Evolutionary conservation across 306 rosid genomes (phyloP).

Genomic region (Castanea mollissima): DNA sequence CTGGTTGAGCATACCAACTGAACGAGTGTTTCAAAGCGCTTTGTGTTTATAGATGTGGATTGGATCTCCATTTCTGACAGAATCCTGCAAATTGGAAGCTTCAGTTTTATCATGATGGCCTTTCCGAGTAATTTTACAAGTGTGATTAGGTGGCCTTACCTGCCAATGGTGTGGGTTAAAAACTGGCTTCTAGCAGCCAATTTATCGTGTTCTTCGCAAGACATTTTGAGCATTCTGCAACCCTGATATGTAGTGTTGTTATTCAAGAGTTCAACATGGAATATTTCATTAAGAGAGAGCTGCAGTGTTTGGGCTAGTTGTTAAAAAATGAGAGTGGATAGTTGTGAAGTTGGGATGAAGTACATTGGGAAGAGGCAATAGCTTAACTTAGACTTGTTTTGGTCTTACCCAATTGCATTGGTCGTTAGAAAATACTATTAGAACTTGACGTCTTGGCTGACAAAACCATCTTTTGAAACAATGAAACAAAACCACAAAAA

Average conservation of each 20-base stretch:
- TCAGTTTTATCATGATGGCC: background rate
- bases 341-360: too few relatives aligned
- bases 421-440: too few relatives aligned
- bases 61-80: slow-evolving; percentile 50
- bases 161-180: slow-evolving; percentile 62
- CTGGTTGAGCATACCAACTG: slow-evolving; percentile 35
- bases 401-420: too few relatives aligned
- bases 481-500: too few relatives aligned
- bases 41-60: slow-evolving; percentile 53
- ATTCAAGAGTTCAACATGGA: background rate
- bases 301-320: too few relatives aligned
- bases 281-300: too few relatives aligned
- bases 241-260: slow-evolving; percentile 32
- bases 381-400: too few relatives aligned
- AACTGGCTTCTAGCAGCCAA: slow-evolving; percentile 66
- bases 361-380: too few relatives aligned
- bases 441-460: too few relatives aligned
- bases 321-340: too few relatives aligned
- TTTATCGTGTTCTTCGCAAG: slow-evolving; percentile 68
- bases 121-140: background rate
- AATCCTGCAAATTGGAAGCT: slow-evolving; percentile 27
- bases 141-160: slow-evolving; percentile 31
- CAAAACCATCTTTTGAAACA: too few relatives aligned
- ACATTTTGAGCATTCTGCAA: slow-evolving; percentile 62
- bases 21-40: slow-evolving; percentile 48